phyloP scores from a whole-genome alignment of 1,284 basidiomycete species.

The Leccinum proliferum region DNA sequence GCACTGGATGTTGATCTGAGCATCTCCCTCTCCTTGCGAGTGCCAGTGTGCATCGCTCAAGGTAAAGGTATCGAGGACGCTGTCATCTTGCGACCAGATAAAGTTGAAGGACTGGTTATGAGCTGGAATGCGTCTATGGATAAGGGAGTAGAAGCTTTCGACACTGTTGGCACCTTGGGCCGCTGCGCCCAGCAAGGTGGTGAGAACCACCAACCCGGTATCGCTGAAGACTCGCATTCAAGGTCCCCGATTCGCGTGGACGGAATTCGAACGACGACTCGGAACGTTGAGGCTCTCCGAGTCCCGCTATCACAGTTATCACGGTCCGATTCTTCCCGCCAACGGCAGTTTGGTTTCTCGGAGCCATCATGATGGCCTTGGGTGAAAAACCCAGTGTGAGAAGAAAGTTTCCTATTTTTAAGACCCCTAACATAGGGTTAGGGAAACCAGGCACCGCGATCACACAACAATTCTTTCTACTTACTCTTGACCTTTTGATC shows the following conservation, averaged over 20 bases:
- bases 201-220: neutral
- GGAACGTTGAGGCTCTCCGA: neutral
- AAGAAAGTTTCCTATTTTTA: too few species aligned
- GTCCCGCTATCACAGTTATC: neutral
- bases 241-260: neutral
- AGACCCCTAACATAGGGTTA: too few species aligned
- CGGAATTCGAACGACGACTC: neutral
- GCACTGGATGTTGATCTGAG: neutral
- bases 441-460: too few species aligned
- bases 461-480: too few species aligned
- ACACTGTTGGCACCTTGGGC: neutral
- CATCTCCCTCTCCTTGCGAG: neutral
- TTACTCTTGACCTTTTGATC: too few species aligned
- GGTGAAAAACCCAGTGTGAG: too few species aligned
- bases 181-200: neutral
- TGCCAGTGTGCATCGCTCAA: constrained; percentile 15
- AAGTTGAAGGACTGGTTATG: constrained; percentile 22
- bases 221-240: neutral
- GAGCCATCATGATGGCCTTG: too few species aligned
- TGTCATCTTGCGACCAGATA: constrained; percentile 6
- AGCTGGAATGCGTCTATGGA: constrained; percentile 22
- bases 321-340: neutral
- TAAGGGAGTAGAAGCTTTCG: constrained; percentile 18
- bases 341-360: too few species aligned
- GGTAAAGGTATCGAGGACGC: constrained; percentile 20